Percentiles rank a stretch among this genome's conserved stretches.
These are phyloP conservation scores for Polytolypa hystricis DNA, from an alignment of 2,329 filamentous ascomycete species.

Conservation along the genomic window DNA sequence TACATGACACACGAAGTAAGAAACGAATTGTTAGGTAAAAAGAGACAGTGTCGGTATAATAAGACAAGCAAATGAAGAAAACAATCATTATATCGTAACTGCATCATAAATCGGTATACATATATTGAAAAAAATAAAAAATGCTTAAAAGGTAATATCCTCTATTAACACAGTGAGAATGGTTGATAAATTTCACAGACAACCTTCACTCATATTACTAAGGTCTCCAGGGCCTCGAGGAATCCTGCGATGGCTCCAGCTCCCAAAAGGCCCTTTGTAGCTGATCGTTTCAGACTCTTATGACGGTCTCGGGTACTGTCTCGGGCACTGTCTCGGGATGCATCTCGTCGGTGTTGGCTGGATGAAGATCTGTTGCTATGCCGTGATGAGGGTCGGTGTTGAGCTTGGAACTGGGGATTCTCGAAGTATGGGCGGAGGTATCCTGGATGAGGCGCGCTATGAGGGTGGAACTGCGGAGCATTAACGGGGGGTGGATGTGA, in stretches of 20 bases:
- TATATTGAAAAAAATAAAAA: too few relatives aligned
- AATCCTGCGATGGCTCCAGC: conserved; percentile 29
- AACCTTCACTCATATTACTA: conserved; percentile 13
- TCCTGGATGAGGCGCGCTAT: not conserved
- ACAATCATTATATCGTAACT: too few relatives aligned
- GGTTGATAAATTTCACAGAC: too few relatives aligned
- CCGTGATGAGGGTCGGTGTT: conserved; percentile 1
- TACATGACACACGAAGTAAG: too few relatives aligned
- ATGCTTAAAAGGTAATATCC: too few relatives aligned
- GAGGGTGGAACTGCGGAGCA: not conserved
- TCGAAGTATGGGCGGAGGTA: conserved; percentile 3
- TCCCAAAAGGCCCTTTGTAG: conserved; percentile 26
- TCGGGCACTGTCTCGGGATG: conserved; percentile 9
- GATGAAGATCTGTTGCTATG: conserved; percentile 7
- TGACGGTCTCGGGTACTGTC: conserved; percentile 16
- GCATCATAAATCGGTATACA: too few relatives aligned
- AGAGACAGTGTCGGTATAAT: too few relatives aligned
- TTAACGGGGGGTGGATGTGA: conserved; percentile 2
- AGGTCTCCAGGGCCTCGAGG: conserved; percentile 29
- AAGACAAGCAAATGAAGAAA: too few relatives aligned
- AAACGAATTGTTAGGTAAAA: too few relatives aligned
- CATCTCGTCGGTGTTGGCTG: conserved; percentile 5
- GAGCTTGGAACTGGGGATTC: conserved; percentile 4
- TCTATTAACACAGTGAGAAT: too few relatives aligned
- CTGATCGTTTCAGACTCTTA: conserved; percentile 21